Percentiles rank a stretch among this genome's conserved stretches.
Conservation (phyloP, 257 asterid genomes). For the Solanum paucissectum region DNA sequence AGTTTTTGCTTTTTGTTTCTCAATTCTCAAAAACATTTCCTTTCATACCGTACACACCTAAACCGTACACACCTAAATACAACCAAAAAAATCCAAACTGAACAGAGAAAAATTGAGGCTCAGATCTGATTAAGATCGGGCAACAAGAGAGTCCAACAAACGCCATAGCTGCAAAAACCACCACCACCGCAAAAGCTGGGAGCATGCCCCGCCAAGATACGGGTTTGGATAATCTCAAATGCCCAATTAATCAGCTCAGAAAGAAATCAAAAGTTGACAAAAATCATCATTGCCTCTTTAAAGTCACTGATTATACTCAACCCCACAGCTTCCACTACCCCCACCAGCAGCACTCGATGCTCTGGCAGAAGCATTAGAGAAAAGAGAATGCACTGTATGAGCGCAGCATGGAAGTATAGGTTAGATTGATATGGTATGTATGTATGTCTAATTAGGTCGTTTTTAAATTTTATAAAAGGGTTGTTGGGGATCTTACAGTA, state of each 20-base stretch:
- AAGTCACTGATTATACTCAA: neutral
- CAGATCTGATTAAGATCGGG: neutral
- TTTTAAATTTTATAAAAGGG: neutral
- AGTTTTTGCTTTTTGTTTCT: neutral
- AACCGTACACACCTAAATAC: neutral
- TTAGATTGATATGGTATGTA: neutral
- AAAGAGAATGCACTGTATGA: neutral
- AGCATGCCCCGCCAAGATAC: neutral
- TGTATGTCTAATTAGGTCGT: neutral
- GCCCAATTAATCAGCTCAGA: neutral
- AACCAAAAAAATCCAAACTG: neutral
- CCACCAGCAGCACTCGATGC: neutral
- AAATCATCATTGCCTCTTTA: conserved; percentile 6
- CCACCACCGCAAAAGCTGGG: neutral
- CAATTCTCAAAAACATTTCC: neutral
- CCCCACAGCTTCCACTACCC: neutral
- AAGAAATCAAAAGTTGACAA: neutral
- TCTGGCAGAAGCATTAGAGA: neutral
- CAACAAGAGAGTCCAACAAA: neutral
- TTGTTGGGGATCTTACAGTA: neutral
- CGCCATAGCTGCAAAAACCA: conserved; percentile 7
- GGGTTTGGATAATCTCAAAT: neutral
- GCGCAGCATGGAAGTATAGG: neutral
- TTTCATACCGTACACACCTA: neutral
- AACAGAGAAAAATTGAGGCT: neutral